Evolutionary conservation across 2,329 filamentous ascomycete genomes (phyloP).

Genomic region (Penicillium aurantiogriseum): DNA sequence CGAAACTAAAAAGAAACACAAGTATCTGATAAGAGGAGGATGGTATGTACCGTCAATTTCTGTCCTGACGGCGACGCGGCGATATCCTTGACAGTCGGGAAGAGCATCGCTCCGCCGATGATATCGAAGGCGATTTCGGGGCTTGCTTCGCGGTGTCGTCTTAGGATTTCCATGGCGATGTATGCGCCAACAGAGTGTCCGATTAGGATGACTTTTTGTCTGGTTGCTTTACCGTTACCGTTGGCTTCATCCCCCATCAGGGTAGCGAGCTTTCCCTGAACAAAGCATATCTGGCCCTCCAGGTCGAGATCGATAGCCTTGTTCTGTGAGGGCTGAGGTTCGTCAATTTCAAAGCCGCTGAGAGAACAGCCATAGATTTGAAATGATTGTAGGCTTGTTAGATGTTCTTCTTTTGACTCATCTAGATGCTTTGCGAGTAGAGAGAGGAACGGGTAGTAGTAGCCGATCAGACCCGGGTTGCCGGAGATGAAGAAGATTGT

Average conservation of each 20-base stretch:
- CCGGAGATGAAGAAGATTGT: constrained; percentile 50
- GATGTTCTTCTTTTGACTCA: background rate
- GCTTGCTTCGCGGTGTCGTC: constrained; percentile 50
- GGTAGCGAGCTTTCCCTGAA: constrained; percentile 44
- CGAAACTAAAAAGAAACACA: background rate
- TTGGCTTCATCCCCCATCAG: constrained; percentile 30
- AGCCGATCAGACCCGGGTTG: constrained; percentile 52
- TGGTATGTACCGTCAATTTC: constrained; percentile 45
- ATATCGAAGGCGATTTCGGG: constrained; percentile 35
- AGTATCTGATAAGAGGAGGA: background rate
- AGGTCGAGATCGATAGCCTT: constrained; percentile 32
- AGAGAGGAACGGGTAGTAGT: constrained; percentile 48
- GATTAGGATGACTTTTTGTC: constrained; percentile 58
- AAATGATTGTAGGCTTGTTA: constrained; percentile 8
- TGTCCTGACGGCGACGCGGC: constrained; percentile 60
- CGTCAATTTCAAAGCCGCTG: constrained; percentile 34
- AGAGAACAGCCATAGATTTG: constrained; percentile 38
- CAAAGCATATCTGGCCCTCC: constrained; percentile 52
- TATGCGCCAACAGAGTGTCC: constrained; percentile 75
- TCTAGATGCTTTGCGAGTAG: constrained; percentile 31
- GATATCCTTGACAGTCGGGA: constrained; percentile 73
- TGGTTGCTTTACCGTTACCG: background rate
- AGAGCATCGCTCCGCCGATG: constrained; percentile 62
- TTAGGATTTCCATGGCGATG: constrained; percentile 66
- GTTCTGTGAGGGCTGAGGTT: background rate